Evolutionary conservation across 148 eudicot genomes (phyloP), one percentile per base, ranked within the genome.

Genomic region (Gaultheria prostrata): DNA sequence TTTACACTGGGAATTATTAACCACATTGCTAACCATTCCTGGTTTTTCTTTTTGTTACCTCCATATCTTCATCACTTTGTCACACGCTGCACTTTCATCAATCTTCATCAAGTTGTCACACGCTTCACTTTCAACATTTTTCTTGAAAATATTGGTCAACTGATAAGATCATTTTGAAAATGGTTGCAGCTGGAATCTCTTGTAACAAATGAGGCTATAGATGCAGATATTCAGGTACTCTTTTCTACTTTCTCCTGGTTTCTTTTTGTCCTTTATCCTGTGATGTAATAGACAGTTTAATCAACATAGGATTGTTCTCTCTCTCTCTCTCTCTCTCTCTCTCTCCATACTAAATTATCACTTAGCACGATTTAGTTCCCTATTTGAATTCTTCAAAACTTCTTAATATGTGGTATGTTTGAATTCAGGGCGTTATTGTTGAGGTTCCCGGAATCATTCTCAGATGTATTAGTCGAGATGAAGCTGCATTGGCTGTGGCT

Each of bases 401-500:
- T 20, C 8, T 20, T 30, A 13, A 49, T 43, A 50, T 32, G 11
- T 79, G 72, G 71, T 75, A 6, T 32, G 28, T 76, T 50, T 67
- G 20, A 65, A n/a, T 85, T 21, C 83, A 88, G 91, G 88, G 86
- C 76, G 46, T 86, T 65, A 69, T 90, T 88, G 82, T 69, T 82
- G 85, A 97, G 83, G 91, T 97, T 88, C 97, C 94, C 17, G 93
- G 87, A 83, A 90, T 95, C 79, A 89, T 97, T 74, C 85, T 92
- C 28, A 92, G 88, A 90, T 93, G 97, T 88, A 87, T 88, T 26
- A 91, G 90, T 85, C 97, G 98, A 85, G 99, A 97, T 88, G 98
- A 97, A 86, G 98, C 94, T 85, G 96, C 98, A 70, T 84, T 91
- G 85, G 98, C 99, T 75, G 93, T 97, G 28, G 95, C 99, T 56